Evolutionary conservation across 306 rosid genomes (phyloP), one percentile per base, ranked within the genome.

Genomic region (Datisca glomerata): DNA sequence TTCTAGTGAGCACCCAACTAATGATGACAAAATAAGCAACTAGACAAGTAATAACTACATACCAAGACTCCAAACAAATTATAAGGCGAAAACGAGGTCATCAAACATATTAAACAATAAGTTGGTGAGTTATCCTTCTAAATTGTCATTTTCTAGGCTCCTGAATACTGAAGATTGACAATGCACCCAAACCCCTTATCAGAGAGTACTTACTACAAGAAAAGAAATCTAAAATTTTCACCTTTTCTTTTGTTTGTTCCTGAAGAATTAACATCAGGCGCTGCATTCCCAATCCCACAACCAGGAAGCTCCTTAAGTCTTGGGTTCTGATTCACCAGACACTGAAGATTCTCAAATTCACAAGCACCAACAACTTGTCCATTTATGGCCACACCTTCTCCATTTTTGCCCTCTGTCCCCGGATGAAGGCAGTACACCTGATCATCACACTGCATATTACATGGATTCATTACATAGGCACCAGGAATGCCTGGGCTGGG

Each of bases 371-470:
- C 47, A 6, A 49, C 86, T 28, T 75, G 84, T 28, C 45, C 86
- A 31, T 66, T 65, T 17, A 71, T 27, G 3, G 53, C 17, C 5
- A 21, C 59, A 23, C 48, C 69, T 22, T 91, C 91, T 5, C 55
- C 62, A 51, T 57, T 31, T 58, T 67, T 73, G 7, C 76, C 92
- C 59, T 80, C 85, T 13, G 63, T 38, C 48, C 64, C 85, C 7
- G 75, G 67, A 31, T 56, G 79, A 39, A 43, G 91, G 66, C 96
- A 91, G 58, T 80, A 73, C 0, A 68, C 72, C 60, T 72, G 81
- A 50, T 85, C 98, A 62, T 64, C 76, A 56, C 98, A 78, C 63
- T 73, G 96, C 63, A 84, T 24, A 51, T 80, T 80, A 50, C 98
- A 91, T 6, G 96, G 94, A 53, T 91, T 91, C 70, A 91, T 45